Base-by-base conservation (phyloP, 768 basidiomycete genomes). In the Zangia roseola region DNA sequence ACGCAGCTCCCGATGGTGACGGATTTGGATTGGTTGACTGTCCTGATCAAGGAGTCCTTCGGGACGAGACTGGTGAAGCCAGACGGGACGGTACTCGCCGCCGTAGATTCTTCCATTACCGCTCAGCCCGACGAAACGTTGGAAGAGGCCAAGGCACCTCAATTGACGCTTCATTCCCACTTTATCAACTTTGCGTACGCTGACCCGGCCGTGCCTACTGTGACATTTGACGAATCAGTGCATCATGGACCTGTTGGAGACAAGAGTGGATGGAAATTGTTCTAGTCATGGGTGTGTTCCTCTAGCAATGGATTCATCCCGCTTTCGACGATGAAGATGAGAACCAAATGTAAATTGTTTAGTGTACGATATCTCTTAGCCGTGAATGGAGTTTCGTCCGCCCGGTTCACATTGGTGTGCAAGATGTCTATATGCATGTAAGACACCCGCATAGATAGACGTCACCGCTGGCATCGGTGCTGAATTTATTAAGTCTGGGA, bases 91-190 rank as follows among this genome's bases (percentile, higher is more conserved):
- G 2, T 0, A 5, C 35, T 60, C 5, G 58, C 58, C 6, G 17
- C n/a, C 17, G 30, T 50, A 6, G 58, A 47, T 13, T 40, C 45
- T 5, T 0, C 5, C 10, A 6, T 14, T 3, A 16, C 16, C 14
- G 0, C 16, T 2, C 4, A 41, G 2, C 2, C 36, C 7, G 12
- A 41, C 20, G 0, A 6, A 2, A 31, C 47, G 1, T 21, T 61
- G 25, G 48, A 59, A 1, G 37, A 19, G n/a, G 14, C 16, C 14
- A 49, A 50, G 37, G 7, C 21, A 6, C 58, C 58, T 6, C 8
- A 43, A 24, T 23, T 61, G 26, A 35, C 50, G 12, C 58, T 59
- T 20, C 47, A 57, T 13, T 59, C 58, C 8, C 46, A 50, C 12
- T 4, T 23, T 2, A 10, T 56, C 31, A 33, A 25, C n/a, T 24